Base-by-base conservation (phyloP, 768 basidiomycete genomes). In the Leccinum pellstonianum region DNA sequence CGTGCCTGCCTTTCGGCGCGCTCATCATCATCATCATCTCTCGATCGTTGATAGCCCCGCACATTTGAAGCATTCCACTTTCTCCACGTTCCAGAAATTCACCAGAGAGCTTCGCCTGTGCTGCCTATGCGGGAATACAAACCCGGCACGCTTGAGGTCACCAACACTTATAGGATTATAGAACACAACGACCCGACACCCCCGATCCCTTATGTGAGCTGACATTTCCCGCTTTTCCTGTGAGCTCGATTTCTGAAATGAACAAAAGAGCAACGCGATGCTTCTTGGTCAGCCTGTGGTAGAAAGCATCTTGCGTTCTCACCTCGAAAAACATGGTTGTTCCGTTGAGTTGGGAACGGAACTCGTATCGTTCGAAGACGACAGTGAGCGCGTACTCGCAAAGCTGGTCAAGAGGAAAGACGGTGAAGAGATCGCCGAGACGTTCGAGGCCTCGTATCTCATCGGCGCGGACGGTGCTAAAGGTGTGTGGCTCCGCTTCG, bases 291-390 rank as follows among this genome's bases (percentile, higher is more conserved):
- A 76, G 51, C 59, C 69, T 2, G 14, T 12, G 3, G 52, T 70
- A 5, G 80, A 82, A 60, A 69, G 62, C 0, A 62, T 68, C 31
- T 19, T 65, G 3, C 52, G 66, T 37, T 53, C 52, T 29, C 67
- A 64, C 48, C 58, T 71, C 19, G 64, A 64, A 31, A 66, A 65
- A 9, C 58, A 65, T 7, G 64, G 61, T 0, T 74, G 73, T 53
- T 46, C 43, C 14, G 73, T 83, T 14, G 81, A 85, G 60, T 56
- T 77, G n/a, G 77, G 76, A 15, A 79, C 79, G 1, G 79, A 80
- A 57, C 74, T 84, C 8, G 43, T 66, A n/a, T 77, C 77, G 0
- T 78, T 84, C 48, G 68, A 75, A 53, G 78, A 83, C 57, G 61
- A 64, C 9, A 67, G 70, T 2, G 71, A 75, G 33, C 60, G 61